phyloP scores from a whole-genome alignment of 1,284 basidiomycete genomes.

The Pyrrhoderma lamaoense region DNA sequence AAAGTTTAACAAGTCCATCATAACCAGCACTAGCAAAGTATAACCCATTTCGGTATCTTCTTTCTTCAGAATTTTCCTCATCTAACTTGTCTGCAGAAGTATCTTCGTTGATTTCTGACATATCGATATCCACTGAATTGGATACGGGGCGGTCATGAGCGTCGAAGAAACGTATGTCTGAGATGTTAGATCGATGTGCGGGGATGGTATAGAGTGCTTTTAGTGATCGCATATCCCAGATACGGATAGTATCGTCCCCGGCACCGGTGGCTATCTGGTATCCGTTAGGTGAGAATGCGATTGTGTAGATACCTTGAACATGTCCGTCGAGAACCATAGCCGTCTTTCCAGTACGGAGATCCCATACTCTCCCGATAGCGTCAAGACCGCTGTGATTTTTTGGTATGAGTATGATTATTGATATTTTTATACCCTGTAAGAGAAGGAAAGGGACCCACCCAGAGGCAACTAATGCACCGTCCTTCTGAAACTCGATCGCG shows the following conservation, averaged over 20 bases:
- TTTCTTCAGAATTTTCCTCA: constrained; percentile 49
- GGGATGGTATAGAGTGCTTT: constrained; percentile 94
- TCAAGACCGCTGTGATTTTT: constrained; percentile 74
- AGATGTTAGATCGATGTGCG: constrained; percentile 90
- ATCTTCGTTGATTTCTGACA: constrained; percentile 19
- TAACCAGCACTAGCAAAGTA: constrained; percentile 94
- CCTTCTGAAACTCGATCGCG: constrained; percentile 89
- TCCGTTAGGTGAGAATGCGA: constrained; percentile 95
- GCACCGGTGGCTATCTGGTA: constrained; percentile 96
- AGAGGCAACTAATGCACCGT: constrained; percentile 88
- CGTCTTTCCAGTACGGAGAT: constrained; percentile 88
- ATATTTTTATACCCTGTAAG: background rate
- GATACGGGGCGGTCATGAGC: constrained; percentile 34
- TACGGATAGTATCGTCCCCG: constrained; percentile 94
- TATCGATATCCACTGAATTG: constrained; percentile 27
- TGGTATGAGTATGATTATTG: constrained; percentile 14
- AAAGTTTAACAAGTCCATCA: constrained; percentile 91
- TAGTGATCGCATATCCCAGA: constrained; percentile 96
- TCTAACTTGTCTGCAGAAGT: constrained; percentile 27
- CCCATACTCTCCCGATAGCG: constrained; percentile 96
- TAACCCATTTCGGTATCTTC: constrained; percentile 70
- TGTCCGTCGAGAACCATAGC: constrained; percentile 99
- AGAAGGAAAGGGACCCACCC: constrained; percentile 48
- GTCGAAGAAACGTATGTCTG: constrained; percentile 92
- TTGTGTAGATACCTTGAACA: constrained; percentile 86